phyloP scores from a whole-genome alignment of 2,329 filamentous ascomycete species.

The Xylariaceae sp. region DNA sequence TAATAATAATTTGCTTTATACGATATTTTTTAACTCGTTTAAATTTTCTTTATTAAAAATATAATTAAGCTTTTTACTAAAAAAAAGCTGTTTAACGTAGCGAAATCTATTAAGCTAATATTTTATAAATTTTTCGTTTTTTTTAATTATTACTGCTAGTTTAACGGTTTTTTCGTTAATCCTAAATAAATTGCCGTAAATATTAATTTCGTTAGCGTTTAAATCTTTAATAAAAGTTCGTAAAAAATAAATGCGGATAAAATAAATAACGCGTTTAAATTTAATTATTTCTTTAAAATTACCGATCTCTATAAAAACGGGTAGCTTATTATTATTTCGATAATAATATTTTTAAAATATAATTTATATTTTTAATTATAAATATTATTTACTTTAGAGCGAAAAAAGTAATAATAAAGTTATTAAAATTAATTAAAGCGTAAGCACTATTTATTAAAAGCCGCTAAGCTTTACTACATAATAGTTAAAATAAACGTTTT shows the following conservation, averaged over 20 bases:
- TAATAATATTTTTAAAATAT: too few relatives aligned
- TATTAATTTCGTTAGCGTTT: too few relatives aligned
- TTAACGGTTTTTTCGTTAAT: too few relatives aligned
- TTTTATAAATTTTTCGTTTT: neutral
- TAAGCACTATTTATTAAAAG: neutral
- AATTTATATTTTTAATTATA: too few relatives aligned
- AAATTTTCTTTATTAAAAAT: neutral
- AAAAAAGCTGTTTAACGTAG: neutral
- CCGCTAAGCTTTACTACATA: neutral
- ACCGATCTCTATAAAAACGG: neutral
- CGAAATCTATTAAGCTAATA: neutral
- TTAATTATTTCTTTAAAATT: slow-evolving; percentile 1
- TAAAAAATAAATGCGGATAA: neutral
- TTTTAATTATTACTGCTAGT: too few relatives aligned
- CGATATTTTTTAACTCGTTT: neutral
- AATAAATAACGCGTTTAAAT: neutral
- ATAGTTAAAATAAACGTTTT: too few relatives aligned
- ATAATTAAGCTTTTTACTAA: neutral
- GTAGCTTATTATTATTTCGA: neutral
- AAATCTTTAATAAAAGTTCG: too few relatives aligned
- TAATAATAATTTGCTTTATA: neutral
- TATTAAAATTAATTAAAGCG: neutral
- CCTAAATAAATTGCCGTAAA: too few relatives aligned
- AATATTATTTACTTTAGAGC: neutral
- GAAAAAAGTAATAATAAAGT: neutral